phyloP scores from a whole-genome alignment of 331 rosid species.

The Rosa hybrid region DNA sequence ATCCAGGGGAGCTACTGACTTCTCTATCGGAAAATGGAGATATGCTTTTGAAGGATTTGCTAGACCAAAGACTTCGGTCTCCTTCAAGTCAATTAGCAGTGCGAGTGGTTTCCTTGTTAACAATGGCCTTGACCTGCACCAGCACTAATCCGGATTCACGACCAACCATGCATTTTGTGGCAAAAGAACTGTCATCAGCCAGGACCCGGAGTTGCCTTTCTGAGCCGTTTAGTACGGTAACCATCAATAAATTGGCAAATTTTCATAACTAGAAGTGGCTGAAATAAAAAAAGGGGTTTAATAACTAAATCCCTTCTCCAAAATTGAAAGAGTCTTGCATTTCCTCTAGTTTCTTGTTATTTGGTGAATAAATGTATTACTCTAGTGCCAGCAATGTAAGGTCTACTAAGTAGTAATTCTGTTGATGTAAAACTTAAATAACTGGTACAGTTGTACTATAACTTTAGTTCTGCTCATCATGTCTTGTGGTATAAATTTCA shows the following conservation, averaged over 20 bases:
- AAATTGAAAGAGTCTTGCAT: background rate
- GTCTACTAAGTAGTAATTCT: background rate
- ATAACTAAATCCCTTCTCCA: too few relatives aligned
- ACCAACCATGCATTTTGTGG: constrained; percentile 52
- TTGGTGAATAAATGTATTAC: background rate
- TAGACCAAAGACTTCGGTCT: constrained; percentile 47
- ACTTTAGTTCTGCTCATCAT: too few relatives aligned
- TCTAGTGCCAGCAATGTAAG: background rate
- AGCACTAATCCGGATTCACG: constrained; percentile 37
- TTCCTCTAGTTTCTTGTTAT: background rate
- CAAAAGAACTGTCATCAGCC: constrained; percentile 35
- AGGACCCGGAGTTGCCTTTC: constrained; percentile 14
- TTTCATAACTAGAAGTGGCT: constrained; percentile 15
- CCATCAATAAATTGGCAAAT: constrained; percentile 7
- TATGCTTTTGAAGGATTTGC: constrained; percentile 39
- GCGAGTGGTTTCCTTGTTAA: constrained; percentile 32
- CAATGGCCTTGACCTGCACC: constrained; percentile 50
- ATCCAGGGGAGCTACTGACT: constrained; percentile 24
- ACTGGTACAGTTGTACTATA: too few relatives aligned
- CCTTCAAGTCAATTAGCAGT: constrained; percentile 33
- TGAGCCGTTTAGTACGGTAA: constrained; percentile 17
- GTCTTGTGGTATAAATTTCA: too few relatives aligned
- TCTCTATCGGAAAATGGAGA: constrained; percentile 32
- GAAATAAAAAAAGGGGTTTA: background rate
- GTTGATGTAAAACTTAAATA: too few relatives aligned